A percentile compares a stretch with the other conserved stretches of the same genome.
phyloP scores from a whole-genome alignment of 371 early-diverging fungal species.

The Rhizomucor pusillus region DNA sequence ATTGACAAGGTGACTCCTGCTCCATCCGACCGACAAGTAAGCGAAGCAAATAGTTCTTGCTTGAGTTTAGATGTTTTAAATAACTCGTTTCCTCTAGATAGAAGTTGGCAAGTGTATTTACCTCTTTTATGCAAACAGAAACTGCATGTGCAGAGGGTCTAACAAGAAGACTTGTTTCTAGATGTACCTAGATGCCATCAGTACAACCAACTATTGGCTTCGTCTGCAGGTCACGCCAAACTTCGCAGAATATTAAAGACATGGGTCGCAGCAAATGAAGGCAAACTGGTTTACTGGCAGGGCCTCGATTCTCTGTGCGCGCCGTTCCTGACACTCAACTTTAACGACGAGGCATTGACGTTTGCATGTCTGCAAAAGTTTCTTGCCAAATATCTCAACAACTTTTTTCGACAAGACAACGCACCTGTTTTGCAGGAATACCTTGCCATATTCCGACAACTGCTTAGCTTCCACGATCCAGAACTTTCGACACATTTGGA shows the following conservation, averaged over 20 bases:
- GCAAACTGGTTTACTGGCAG: constrained; percentile 82
- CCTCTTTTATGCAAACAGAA: background rate
- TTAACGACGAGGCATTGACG: constrained; percentile 71
- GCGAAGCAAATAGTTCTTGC: constrained; percentile 5
- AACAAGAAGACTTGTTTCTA: background rate
- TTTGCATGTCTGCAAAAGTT: constrained; percentile 68
- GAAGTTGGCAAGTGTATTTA: constrained; percentile 43
- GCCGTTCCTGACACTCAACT: constrained; percentile 72
- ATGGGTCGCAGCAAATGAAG: constrained; percentile 62
- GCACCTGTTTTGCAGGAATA: constrained; percentile 64
- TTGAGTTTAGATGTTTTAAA: background rate
- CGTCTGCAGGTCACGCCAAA: constrained; percentile 70
- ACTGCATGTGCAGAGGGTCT: background rate
- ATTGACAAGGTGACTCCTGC: constrained; percentile 60
- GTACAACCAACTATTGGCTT: constrained; percentile 74
- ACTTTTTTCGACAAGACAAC: constrained; percentile 74
- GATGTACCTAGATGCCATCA: constrained; percentile 88
- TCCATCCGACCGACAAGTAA: constrained; percentile 57
- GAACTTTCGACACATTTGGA: constrained; percentile 67
- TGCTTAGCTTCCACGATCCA: constrained; percentile 75
- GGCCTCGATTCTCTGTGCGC: constrained; percentile 82
- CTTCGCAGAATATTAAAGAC: constrained; percentile 67
- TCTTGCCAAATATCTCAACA: constrained; percentile 61
- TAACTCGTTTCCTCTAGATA: constrained; percentile 29
- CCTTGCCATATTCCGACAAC: constrained; percentile 60